Base-by-base conservation (phyloP, 805 yeast genomes). In the Spathaspora passalidarum region DNA sequence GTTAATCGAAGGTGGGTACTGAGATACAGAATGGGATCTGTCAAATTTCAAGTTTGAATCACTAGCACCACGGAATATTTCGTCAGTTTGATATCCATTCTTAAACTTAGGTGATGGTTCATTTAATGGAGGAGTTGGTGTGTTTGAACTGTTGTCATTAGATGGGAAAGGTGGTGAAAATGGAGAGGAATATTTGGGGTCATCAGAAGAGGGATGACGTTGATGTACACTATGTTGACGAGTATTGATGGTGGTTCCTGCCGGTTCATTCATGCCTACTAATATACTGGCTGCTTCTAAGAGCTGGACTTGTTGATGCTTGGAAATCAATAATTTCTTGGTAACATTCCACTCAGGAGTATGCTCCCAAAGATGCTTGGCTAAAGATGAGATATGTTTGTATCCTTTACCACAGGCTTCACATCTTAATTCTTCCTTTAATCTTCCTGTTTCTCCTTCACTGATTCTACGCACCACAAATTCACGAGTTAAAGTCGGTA, bases 261-360 rank as follows among this genome's bases (percentile, higher is more conserved):
- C 11, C 9, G 40, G 17, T 26, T 81, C 86, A 49, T 75, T 83
- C 88, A 86, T 82, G 16, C 87, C 83, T 39, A 88, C 89, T 42
- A 87, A 70, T 39, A 87, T 86, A 43, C 86, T 79, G 4, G 88
- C 89, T 23, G 88, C 88, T 58, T 83, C 95, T 42, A 87, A 71
- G 32, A 87, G 71, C 65, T 87, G 95, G 13, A 88, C 95, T 61
- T 87, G 95, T 63, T 87, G 95, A 65, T 87, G 95, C 63, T 87
- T 87, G n/a, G 88, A 83, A 32, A 89, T 87, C 32, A 85, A 70
- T 44, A 88, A 69, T 61, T 86, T 86, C 54, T 87, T 84, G 3
- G 96, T 89, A 61, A 84, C 84, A 56, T 82, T 86, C 96, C 96
- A 88, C 60, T 89, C 96, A 0, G 96, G 96, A 0, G 96, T 88